phyloP scores from a whole-genome alignment of 371 early-diverging fungal genomes.

The Batkoa obscura region DNA sequence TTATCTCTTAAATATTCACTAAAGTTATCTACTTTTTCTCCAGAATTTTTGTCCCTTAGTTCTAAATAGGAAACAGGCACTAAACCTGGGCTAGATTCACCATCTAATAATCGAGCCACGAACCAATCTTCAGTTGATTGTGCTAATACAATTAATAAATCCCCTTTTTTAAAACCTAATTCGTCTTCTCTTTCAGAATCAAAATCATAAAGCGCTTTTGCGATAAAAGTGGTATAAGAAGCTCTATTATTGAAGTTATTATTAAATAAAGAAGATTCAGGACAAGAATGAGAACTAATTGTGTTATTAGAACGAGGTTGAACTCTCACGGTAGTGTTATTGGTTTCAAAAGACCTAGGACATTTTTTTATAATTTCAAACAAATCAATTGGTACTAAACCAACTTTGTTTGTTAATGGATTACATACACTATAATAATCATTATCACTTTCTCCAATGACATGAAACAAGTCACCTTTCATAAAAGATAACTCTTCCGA shows the following conservation, averaged over 20 bases:
- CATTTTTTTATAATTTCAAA: slow-evolving; percentile 54
- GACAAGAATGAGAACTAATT: slow-evolving; percentile 5
- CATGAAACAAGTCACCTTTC: slow-evolving; percentile 81
- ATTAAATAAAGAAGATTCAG: background rate
- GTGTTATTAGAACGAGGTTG: too few species aligned
- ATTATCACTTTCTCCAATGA: slow-evolving; percentile 50
- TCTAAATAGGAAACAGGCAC: slow-evolving; percentile 63
- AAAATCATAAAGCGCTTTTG: slow-evolving; percentile 57
- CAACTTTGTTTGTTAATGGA: slow-evolving; percentile 53
- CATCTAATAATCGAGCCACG: slow-evolving; percentile 49
- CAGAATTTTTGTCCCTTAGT: slow-evolving; percentile 42
- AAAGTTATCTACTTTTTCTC: slow-evolving; percentile 30
- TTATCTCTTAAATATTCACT: slow-evolving; percentile 46
- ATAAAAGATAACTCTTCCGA: slow-evolving; percentile 55
- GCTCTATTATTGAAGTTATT: slow-evolving; percentile 6
- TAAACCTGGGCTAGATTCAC: slow-evolving; percentile 48
- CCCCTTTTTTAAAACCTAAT: slow-evolving; percentile 46
- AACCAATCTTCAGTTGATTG: slow-evolving; percentile 66
- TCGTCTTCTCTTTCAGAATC: slow-evolving; percentile 57
- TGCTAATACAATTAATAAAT: slow-evolving; percentile 57
- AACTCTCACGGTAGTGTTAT: too few species aligned
- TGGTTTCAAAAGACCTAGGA: slow-evolving; percentile 2
- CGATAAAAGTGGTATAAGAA: slow-evolving; percentile 23
- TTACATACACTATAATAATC: slow-evolving; percentile 73
- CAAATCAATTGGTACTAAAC: slow-evolving; percentile 57